These are phyloP conservation scores for Xylariomycetidae sp. DNA, from an alignment of 2,329 filamentous ascomycete species.

Conservation along the genomic window DNA sequence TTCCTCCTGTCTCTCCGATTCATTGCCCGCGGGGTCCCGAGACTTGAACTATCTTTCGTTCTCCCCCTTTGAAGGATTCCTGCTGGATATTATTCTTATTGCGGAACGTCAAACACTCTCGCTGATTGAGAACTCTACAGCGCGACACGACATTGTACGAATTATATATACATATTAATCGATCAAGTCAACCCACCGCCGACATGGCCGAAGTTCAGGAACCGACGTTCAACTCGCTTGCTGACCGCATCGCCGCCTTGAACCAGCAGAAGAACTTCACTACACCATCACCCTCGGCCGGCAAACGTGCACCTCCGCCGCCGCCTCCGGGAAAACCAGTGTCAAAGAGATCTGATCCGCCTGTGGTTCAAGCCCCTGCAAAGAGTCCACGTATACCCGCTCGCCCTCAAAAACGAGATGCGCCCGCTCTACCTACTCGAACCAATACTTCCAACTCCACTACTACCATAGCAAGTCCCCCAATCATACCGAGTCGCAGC, in stretches of 20 bases:
- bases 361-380: constrained; percentile 16
- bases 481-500: constrained; percentile 21
- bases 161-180: neutral
- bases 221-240: constrained; percentile 55
- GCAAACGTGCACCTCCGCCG: constrained; percentile 40
- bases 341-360: constrained; percentile 31
- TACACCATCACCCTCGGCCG: constrained; percentile 23
- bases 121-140: too few relatives aligned
- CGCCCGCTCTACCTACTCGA: constrained; percentile 33
- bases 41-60: too few relatives aligned
- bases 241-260: constrained; percentile 60
- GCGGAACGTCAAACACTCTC: too few relatives aligned
- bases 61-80: neutral
- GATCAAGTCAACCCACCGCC: constrained; percentile 3
- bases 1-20: too few relatives aligned
- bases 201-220: constrained; percentile 61
- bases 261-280: constrained; percentile 58
- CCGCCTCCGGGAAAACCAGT: constrained; percentile 38
- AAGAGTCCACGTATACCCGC: constrained; percentile 35
- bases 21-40: too few relatives aligned
- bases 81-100: neutral
- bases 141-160: neutral
- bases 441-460: constrained; percentile 27
- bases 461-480: constrained; percentile 16
- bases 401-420: constrained; percentile 28